These are phyloP conservation scores for Hymenoscyphus fraxineus DNA, from an alignment of 2,329 filamentous ascomycete species.

Conservation along the genomic window DNA sequence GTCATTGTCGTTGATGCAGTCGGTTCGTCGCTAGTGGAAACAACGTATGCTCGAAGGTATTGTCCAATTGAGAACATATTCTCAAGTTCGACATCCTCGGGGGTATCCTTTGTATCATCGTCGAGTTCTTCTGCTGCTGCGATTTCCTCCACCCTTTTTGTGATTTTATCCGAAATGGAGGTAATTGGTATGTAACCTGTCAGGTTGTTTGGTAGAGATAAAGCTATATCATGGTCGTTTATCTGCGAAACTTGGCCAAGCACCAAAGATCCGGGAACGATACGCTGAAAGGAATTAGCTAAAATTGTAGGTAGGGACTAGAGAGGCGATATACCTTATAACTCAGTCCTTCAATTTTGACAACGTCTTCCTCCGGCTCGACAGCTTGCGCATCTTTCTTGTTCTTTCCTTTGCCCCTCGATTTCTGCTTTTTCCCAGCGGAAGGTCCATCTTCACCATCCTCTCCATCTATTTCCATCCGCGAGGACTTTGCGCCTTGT, in stretches of 20 bases:
- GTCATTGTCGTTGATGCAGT: constrained; percentile 39
- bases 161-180: constrained; percentile 80
- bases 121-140: constrained; percentile 55
- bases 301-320: background rate
- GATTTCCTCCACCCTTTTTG: constrained; percentile 67
- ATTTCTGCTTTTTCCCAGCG: constrained; percentile 50
- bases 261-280: constrained; percentile 80
- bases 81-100: constrained; percentile 64
- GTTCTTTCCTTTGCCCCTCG: constrained; percentile 49
- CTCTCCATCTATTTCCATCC: constrained; percentile 36
- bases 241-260: constrained; percentile 84
- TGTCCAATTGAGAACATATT: constrained; percentile 78
- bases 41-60: constrained; percentile 80
- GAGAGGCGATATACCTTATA: constrained; percentile 64
- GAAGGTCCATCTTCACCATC: constrained; percentile 22
- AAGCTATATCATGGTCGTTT: constrained; percentile 70
- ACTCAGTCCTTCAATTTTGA: constrained; percentile 82
- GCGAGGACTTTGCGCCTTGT: constrained; percentile 51
- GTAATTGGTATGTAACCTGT: constrained; percentile 86
- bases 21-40: constrained; percentile 67
- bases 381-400: constrained; percentile 48
- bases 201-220: constrained; percentile 90
- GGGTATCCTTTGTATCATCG: constrained; percentile 45
- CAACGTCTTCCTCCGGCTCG: constrained; percentile 45
- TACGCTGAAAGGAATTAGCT: constrained; percentile 54